Base-by-base conservation (phyloP, 2,329 filamentous ascomycete species). In the Ceratocystiopsis sp. region DNA sequence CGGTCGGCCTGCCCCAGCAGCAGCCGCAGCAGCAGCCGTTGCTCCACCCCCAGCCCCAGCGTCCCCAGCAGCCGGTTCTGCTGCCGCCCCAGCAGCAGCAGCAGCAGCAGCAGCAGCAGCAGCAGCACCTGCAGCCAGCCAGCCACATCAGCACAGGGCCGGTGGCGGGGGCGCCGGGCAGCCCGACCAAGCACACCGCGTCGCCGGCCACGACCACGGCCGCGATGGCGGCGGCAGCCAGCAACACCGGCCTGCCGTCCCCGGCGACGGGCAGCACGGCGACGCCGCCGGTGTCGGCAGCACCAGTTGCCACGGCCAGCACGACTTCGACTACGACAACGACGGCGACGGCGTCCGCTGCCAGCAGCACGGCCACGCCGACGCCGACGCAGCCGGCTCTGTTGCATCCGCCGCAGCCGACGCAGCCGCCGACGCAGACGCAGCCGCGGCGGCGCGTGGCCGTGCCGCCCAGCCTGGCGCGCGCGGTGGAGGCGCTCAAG, bases 401-500 rank as follows among this genome's bases (percentile, higher is more conserved):
- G 19, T 18, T n/a, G 32, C 34, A 35, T 21, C 35, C 12, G 3
- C 17, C 29, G 18, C 35, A 37, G n/a, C 15, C 25, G 33, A 13
- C 16, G 18, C 42, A 41, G 16, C 38, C 21, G 37, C 34, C n/a
- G 13, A n/a, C 14, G 6, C 21, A 7, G 19, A 8, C 15, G 25
- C 21, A 11, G 18, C 3, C 12, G 40, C 35, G 47, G 10, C 43
- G 55, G 15, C 50, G 46, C 37, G 56, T 57, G 9, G 61, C 65
- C 21, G 63, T 71, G 21, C 60, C 68, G n/a, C 61, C 64, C 0
- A 59, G 60, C 33, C 54, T 70, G 1, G 54, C 65, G 18, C 50
- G 55, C 8, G 61, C 63, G 14, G 59, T 72, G 16, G 58, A 61
- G 33, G 59, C 59, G 16, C 63, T 72, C 52, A 68, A 67, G 50